Evolutionary conservation across 2,329 filamentous ascomycete genomes (phyloP), one percentile per base, ranked within the genome.

Genomic region (Ceratocystis cubensis): DNA sequence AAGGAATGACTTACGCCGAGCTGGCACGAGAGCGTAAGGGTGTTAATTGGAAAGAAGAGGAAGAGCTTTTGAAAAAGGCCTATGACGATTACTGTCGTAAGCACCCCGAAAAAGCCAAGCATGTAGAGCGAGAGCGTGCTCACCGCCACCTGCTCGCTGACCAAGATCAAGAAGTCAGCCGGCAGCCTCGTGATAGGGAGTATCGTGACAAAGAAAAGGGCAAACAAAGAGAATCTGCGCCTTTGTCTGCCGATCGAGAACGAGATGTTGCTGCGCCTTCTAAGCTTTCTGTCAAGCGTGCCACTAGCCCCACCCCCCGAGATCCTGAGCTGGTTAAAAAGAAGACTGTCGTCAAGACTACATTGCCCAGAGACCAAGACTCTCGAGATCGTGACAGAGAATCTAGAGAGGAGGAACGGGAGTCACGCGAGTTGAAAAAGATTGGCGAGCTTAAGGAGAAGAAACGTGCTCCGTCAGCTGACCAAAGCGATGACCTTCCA

Each of bases 21-120:
- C 86, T 97, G 69, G 91, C 94, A 1, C 84, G 88, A 71, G 86
- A 90, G 61, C 85, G 91, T 50, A 86, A 86, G 70, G 93, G 94
- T 0, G 89, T 92, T 6, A 88, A 90, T 68, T 96, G 92, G 91
- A 87, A 93, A 73, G 86, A 93, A 69, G 94, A 99, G 74, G 86
- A 88, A 70, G 84, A 91, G 56, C 78, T 95, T 66, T 76, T 99
- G 62, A 92, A 92, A 74, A 82, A 86, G 48, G 84, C 88, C 2
- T 91, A 86, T 70, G 87, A 91, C 67, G 82, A 83, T 37, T 84
- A 83, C 70, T 83, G 80, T 1, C 78, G 81, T 63, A 82, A 81
- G 69, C 78, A 79, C 22, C 71, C 73, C 13, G 70, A 74, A 20
- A 84, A 82, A 70, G 75, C 74, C 2, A 82, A 81, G 67, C 82